These are phyloP conservation scores for Cudoniella acicularis DNA, from an alignment of 495 filamentous ascomycete species.

Conservation along the genomic window DNA sequence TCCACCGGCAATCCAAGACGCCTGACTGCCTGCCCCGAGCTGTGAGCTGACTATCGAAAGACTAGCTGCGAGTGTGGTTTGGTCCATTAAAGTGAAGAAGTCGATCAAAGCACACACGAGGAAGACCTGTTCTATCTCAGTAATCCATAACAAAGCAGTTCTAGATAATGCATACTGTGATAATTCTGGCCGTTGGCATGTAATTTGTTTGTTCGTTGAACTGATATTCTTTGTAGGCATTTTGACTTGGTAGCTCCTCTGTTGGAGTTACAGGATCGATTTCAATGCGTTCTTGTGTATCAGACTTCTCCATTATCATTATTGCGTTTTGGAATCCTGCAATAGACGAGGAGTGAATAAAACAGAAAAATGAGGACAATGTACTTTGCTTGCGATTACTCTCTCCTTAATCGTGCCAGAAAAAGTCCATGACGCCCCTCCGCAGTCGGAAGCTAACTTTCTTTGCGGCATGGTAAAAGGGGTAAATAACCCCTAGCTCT, in stretches of 20 bases:
- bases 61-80: slow-evolving; percentile 50
- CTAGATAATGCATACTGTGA: slow-evolving; percentile 36
- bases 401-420: no score
- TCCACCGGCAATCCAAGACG: slow-evolving; percentile 51
- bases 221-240: slow-evolving; percentile 5
- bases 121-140: slow-evolving; percentile 39
- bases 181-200: slow-evolving; percentile 45
- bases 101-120: slow-evolving; percentile 54
- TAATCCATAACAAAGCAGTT: neutral
- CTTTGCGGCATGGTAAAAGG: neutral
- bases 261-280: slow-evolving; percentile 7
- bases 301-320: neutral
- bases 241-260: slow-evolving; percentile 4
- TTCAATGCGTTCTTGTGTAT: neutral
- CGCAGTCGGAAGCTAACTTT: neutral
- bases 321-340: no score
- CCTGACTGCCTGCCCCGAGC: slow-evolving; percentile 42
- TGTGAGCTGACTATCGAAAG: slow-evolving; percentile 47
- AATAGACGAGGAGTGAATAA: no score
- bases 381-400: no score
- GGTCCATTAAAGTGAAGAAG: slow-evolving; percentile 50
- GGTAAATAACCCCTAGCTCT: neutral
- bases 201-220: slow-evolving; percentile 57
- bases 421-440: neutral
- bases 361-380: no score